Evolutionary conservation across 2,329 filamentous ascomycete species (phyloP).

Genomic region (Xenosphaeropsis pyriputrescens): DNA sequence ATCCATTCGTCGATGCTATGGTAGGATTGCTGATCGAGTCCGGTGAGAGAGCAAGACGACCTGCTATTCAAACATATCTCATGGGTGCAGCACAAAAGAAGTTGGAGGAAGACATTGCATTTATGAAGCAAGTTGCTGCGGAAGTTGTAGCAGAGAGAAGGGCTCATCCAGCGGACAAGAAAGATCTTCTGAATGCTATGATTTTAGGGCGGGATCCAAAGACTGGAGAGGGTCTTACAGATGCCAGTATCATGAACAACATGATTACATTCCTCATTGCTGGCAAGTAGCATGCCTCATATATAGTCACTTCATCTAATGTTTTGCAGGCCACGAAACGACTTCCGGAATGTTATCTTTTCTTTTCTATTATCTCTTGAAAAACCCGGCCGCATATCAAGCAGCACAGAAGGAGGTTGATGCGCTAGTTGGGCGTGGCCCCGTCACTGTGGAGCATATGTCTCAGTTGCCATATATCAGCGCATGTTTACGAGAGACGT

Average conservation of each 20-base stretch:
- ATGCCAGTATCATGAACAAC: conserved; percentile 48
- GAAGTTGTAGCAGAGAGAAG: conserved; percentile 44
- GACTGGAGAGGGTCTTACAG: conserved; percentile 45
- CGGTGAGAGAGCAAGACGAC: conserved; percentile 32
- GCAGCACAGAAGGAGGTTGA: conserved; percentile 38
- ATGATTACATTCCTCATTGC: conserved; percentile 61
- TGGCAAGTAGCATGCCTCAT: conserved; percentile 19
- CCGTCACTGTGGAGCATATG: conserved; percentile 28
- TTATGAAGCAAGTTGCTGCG: conserved; percentile 36
- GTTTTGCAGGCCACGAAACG: conserved; percentile 45
- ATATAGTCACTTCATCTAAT: conserved; percentile 1
- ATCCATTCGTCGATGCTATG: conserved; percentile 59
- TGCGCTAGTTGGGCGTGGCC: conserved; percentile 26
- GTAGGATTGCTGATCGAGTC: conserved; percentile 42
- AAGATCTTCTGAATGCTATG: conserved; percentile 56
- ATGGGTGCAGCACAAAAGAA: conserved; percentile 26
- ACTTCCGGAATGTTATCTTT: conserved; percentile 39
- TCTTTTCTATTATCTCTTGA: conserved; percentile 33
- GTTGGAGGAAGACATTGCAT: conserved; percentile 35
- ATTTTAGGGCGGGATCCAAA: conserved; percentile 47
- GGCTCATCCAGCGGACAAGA: conserved; percentile 36
- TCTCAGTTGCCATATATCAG: conserved; percentile 45
- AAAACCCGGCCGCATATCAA: conserved; percentile 28
- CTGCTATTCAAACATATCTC: conserved; percentile 28
- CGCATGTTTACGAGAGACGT: conserved; percentile 49